Base-by-base conservation (phyloP, 192 early-diverging fungal species). In the Dissophora ornata region DNA sequence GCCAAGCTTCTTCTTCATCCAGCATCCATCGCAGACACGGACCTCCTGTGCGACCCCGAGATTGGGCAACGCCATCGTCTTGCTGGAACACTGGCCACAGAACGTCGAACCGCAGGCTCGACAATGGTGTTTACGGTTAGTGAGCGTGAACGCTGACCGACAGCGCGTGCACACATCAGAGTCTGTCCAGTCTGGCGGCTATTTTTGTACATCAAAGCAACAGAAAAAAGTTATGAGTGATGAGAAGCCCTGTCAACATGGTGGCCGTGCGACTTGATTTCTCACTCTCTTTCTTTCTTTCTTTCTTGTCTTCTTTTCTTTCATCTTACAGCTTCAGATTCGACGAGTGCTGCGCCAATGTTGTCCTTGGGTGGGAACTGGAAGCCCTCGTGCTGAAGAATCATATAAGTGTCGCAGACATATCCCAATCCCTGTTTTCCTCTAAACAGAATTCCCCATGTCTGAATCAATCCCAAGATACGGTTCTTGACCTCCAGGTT, bases 151-250 rank as follows among this genome's bases (percentile, higher is more conserved):
- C 8, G 81, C 67, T 1, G 93, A 92, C 57, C 98, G 87, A 79
- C 98, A 99, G 48, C 98, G 90, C 83, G 90, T 91, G 81, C 98
- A 99, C 4, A 95, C 89, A 61, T 95, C 90, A 49, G 91, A 93
- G 73, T 98, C 97, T 8, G 92, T 90, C 98, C 98, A 99, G 71
- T 95, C 96, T 25, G 98, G 97, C n/a, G 98, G 90, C 93, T 95
- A 59, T 22, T 26, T 41, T 45, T 6, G 18, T 9, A 12, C 36
- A 47, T 19, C 12, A 47, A 22, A 11, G 45, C 45, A n/a, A 47
- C 45, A 19, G 19, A n/a, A 47, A 38, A 38, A n/a, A n/a, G n/a
- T n/a, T 38, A 12, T 38, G 36, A 38, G 36, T 12, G 12, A 38
- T 5, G 36, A 12, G 12, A 38, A 12, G 12, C 12, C 15, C 19